These are phyloP conservation scores for Candida chilensis DNA, from an alignment of 805 yeast genomes.

Conservation along the genomic window DNA sequence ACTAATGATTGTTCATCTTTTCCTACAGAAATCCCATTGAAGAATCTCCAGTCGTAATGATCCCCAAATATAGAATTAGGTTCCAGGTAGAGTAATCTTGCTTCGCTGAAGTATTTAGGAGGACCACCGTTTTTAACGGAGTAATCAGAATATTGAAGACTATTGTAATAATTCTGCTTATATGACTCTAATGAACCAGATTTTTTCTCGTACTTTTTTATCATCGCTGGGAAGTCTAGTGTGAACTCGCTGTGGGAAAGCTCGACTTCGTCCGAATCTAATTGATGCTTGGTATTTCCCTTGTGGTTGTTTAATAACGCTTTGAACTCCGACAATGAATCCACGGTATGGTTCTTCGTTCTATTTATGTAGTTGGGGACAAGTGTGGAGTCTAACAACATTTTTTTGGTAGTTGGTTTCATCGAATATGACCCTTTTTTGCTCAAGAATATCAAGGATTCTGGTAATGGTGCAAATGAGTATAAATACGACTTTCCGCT, in stretches of 20 bases:
- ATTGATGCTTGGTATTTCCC: slow-evolving; percentile 11
- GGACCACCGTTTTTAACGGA: slow-evolving; percentile 6
- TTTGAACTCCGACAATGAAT: slow-evolving; percentile 20
- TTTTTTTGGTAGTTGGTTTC: slow-evolving; percentile 12
- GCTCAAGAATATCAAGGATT: slow-evolving; percentile 24
- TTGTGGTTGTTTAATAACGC: slow-evolving; percentile 11
- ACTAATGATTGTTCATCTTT: slow-evolving; percentile 21
- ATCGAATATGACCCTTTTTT: slow-evolving; percentile 24
- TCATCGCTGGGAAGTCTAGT: too few species aligned
- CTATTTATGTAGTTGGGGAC: slow-evolving; percentile 22
- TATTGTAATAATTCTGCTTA: neutral
- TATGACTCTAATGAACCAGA: too few species aligned
- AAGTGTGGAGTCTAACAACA: slow-evolving; percentile 23
- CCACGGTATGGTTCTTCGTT: slow-evolving; percentile 8
- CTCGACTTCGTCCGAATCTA: too few species aligned
- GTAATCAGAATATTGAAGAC: neutral
- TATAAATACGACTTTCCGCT: slow-evolving; percentile 32
- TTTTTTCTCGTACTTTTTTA: slow-evolving; percentile 5
- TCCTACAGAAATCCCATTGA: slow-evolving; percentile 31
- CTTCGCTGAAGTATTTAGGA: slow-evolving; percentile 34
- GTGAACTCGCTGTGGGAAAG: too few species aligned
- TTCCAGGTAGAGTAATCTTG: slow-evolving; percentile 16
- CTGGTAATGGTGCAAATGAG: slow-evolving; percentile 26
- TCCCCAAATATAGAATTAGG: slow-evolving; percentile 33
- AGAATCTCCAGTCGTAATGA: slow-evolving; percentile 56